Evolutionary conservation across 768 basidiomycete genomes (phyloP), one percentile per base, ranked within the genome.

Genomic region (Collybia nuda): DNA sequence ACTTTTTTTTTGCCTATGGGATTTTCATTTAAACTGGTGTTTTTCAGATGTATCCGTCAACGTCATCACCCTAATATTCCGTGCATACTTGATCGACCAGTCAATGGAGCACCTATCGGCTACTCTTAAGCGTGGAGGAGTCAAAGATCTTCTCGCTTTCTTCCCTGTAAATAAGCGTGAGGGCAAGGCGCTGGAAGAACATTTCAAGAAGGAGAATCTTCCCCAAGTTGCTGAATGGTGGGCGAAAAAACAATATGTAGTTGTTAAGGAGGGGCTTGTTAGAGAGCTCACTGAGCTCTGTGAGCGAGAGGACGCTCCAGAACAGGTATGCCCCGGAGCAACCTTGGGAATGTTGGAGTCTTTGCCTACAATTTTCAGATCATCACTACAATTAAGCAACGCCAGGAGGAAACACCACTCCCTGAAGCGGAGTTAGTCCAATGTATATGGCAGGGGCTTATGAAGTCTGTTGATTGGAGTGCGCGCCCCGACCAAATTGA

Each of bases 401-500:
- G 80, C 54, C 85, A 90, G 61, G 84, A 86, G 56, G 90, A 91
- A 57, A 80, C 79, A 28, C 81, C 90, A n/a, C 81, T 98, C 38
- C 85, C 93, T 5, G 93, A 94, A 49, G 70, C 79, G 6, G 96
- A 98, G 60, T 74, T 98, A 47, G 78, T 94, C 42, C 79, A 84
- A 50, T 92, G 92, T 73, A 85, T 96, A 65, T 99, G 94, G 94
- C 84, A 88, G 60, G 93, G 90, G 18, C 80, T 98, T 48, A 88
- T 97, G 82, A 76, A 82, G 17, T 84, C 85, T 32, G 78, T 97
- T 23, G 94, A 98, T 64, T 93, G 90, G 89, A 85, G 80, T 60
- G 85, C 92, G 8, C 83, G 92, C 44, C 82, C 93, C 11, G 94
- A 98, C 65, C 95, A 97, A 68, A 87, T 95, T 59, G 94, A 95